These are phyloP conservation scores for Erodium texanum DNA, from an alignment of 441 rosid species.

Conservation along the genomic window DNA sequence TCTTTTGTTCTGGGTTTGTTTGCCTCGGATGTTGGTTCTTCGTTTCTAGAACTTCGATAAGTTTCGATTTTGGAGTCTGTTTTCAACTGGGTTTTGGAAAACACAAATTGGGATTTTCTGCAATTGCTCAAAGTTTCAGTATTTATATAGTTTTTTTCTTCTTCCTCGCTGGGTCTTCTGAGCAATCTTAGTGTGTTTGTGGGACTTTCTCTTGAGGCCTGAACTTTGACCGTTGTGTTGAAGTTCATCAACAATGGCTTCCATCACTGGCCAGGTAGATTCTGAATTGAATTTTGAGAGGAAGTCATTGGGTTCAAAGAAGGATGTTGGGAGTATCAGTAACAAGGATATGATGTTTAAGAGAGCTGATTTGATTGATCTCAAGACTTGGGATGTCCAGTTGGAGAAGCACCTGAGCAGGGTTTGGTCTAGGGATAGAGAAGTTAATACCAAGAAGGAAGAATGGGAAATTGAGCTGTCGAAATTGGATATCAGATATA, in stretches of 20 bases:
- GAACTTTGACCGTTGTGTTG: neutral
- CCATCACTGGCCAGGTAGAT: slow-evolving; percentile 18
- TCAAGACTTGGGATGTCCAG: slow-evolving; percentile 68
- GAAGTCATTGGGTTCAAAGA: slow-evolving; percentile 2
- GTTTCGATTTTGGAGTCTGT: neutral
- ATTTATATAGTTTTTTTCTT: neutral
- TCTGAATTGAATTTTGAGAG: slow-evolving; percentile 22
- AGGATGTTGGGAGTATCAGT: slow-evolving; percentile 29
- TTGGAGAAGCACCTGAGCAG: slow-evolving; percentile 76
- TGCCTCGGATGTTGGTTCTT: neutral
- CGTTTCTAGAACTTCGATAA: neutral
- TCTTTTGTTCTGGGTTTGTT: neutral
- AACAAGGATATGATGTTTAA: slow-evolving; percentile 46
- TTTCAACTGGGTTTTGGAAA: neutral
- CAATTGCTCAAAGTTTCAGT: too few species aligned
- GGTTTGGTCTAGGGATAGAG: slow-evolving; percentile 68
- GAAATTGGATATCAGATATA: slow-evolving; percentile 49
- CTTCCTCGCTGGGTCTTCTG: too few species aligned
- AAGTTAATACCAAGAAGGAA: slow-evolving; percentile 43
- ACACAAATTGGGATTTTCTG: neutral
- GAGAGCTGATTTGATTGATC: slow-evolving; percentile 66
- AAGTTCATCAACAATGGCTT: slow-evolving; percentile 18
- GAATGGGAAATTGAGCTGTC: slow-evolving; percentile 91
- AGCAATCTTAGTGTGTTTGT: neutral
- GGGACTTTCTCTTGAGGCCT: too few species aligned